Percentiles rank a stretch among this genome's conserved stretches.
Evolutionary conservation across 306 rosid genomes (phyloP).

Genomic region (Begonia loranthoides): DNA sequence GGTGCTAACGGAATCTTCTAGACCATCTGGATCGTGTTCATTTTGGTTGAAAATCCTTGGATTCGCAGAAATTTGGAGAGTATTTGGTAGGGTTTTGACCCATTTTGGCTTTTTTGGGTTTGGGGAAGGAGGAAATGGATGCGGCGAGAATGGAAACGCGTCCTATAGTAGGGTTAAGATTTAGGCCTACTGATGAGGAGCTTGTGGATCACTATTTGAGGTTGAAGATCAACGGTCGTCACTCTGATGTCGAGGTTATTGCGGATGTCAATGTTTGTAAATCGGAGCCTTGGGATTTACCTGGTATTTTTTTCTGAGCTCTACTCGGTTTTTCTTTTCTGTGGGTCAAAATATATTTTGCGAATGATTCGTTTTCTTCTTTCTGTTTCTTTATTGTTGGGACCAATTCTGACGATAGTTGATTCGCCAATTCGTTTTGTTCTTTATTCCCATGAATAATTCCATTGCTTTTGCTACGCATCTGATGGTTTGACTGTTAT

Average conservation of each 20-base stretch:
- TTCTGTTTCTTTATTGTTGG: not conserved
- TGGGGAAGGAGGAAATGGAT: not conserved
- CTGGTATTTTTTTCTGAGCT: conserved; percentile 13
- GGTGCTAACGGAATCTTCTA: too few species aligned
- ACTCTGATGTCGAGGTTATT: conserved; percentile 33
- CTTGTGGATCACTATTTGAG: conserved; percentile 31
- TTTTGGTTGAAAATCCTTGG: too few species aligned
- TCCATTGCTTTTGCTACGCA: not conserved
- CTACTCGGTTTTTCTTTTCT: not conserved
- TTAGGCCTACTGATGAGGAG: conserved; percentile 55
- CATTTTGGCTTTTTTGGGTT: not conserved
- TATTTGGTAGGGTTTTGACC: not conserved
- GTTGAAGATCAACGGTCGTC: conserved; percentile 35
- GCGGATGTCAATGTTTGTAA: conserved; percentile 38
- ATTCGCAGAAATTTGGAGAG: too few species aligned
- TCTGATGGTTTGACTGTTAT: too few species aligned
- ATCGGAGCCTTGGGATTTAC: conserved; percentile 55
- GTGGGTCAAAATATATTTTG: not conserved
- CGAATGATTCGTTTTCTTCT: not conserved
- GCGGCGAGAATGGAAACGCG: not conserved
- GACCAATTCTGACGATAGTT: not conserved
- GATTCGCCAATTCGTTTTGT: not conserved
- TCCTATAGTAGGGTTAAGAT: conserved; percentile 42
- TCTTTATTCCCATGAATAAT: conserved; percentile 2
- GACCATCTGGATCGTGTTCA: too few species aligned